Base-by-base conservation (phyloP, 2,329 filamentous ascomycete genomes). In the Pseudogymnoascus sp. region DNA sequence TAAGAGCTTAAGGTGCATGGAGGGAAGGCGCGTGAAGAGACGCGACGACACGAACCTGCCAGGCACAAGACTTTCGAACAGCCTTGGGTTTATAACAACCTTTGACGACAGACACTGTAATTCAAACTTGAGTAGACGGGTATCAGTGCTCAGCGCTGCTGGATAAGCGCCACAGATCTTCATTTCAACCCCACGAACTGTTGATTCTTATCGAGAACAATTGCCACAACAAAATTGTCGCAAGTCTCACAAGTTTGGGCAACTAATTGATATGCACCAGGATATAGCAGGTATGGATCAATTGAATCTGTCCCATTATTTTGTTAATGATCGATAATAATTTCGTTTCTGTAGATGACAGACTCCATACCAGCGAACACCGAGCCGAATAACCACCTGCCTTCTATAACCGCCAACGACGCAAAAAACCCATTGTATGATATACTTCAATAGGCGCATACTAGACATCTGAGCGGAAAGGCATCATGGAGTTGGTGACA, bases 401-500 rank as follows among this genome's bases (percentile, higher is more conserved):
- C n/a, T 11, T 25, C 23, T 31, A 34, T 18, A 56, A 34, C 9
- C 46, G 7, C 46, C 46, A 23, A 31, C 46, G 25, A 56, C 25
- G 8, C 46, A 53, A 25, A 9, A n/a, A 56, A 34, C 28, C 28
- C 9, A 34, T 34, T 56, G n/a, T 9, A 56, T 34, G 49, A 21
- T 34, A 28, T 56, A 56, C 28, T 34, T 34, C 28, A 56, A 53
- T 9, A 56, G 9, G 16, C 28, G 23, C 49, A 56, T 18, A 56
- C 16, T 18, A 56, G n/a, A 36, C 6, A 56, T 8, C 28, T 56
- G 28, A 36, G 28, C 5, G 25, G 16, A 36, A 56, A 21, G 49
- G 16, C 28, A 56, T 40, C 3, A 71, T 71, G 68, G 69, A 71
- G 1, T 61, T 61, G 9, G 65, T 72, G 16, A 63, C 66, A 21